A percentile compares a stretch with the other conserved stretches of the same genome.
These are phyloP conservation scores for Corynascus novoguineensis DNA, from an alignment of 495 filamentous ascomycete genomes.

Conservation along the genomic window DNA sequence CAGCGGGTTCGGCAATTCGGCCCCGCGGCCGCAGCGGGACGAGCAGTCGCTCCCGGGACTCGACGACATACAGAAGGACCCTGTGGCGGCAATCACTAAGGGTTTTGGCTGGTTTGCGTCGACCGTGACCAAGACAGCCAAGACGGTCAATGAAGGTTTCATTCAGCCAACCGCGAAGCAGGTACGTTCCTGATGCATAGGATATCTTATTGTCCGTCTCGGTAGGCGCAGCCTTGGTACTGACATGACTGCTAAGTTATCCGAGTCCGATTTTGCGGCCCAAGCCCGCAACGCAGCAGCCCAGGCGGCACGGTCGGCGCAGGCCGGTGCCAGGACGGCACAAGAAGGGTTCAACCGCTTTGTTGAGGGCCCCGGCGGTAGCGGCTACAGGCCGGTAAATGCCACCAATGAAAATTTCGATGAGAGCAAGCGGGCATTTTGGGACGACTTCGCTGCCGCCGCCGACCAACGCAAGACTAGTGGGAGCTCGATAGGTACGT, in stretches of 20 bases:
- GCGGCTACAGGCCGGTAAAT: constrained; percentile 32
- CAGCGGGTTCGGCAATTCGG: constrained; percentile 73
- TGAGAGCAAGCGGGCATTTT: constrained; percentile 77
- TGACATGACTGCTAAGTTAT: constrained; percentile 47
- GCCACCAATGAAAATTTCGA: constrained; percentile 28
- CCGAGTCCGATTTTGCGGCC: constrained; percentile 80
- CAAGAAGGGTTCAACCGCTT: constrained; percentile 73
- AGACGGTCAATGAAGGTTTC: constrained; percentile 80
- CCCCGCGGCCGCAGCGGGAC: constrained; percentile 43
- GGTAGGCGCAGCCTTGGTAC: neutral
- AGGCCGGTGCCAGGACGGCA: constrained; percentile 56
- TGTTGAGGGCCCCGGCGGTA: constrained; percentile 55
- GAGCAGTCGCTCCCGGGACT: constrained; percentile 54
- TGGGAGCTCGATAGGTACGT: constrained; percentile 59
- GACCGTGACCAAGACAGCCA: constrained; percentile 79
- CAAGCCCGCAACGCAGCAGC: constrained; percentile 70
- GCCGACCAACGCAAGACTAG: constrained; percentile 42
- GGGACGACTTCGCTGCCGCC: constrained; percentile 68
- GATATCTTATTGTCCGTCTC: neutral
- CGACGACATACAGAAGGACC: constrained; percentile 86
- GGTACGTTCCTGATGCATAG: constrained; percentile 45
- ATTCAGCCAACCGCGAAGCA: constrained; percentile 87
- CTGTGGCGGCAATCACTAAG: constrained; percentile 80
- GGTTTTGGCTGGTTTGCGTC: constrained; percentile 90
- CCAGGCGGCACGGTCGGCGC: constrained; percentile 55